phyloP scores from a whole-genome alignment of 495 filamentous ascomycete genomes.

The Hypoxylon subgilvum region DNA sequence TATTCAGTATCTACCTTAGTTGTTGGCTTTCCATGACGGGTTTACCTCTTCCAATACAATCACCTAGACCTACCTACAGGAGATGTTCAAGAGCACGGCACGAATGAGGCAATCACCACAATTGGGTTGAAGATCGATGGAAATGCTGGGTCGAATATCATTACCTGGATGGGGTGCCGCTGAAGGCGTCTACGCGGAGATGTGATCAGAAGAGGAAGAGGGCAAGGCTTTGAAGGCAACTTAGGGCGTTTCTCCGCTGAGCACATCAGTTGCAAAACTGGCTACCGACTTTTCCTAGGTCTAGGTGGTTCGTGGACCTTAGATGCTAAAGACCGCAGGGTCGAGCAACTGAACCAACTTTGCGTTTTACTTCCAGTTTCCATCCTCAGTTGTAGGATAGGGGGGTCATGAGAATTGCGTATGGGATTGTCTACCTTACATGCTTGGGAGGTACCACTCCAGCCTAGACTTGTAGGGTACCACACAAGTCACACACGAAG shows the following conservation, averaged over 20 bases:
- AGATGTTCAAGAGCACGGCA: neutral
- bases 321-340: conserved; percentile 22
- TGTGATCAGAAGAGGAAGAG: conserved; percentile 9
- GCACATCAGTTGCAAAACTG: conserved; percentile 10
- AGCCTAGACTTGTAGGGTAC: neutral
- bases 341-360: conserved; percentile 15
- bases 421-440: neutral
- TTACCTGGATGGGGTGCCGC: conserved; percentile 12
- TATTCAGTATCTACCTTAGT: conserved; percentile 29
- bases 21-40: conserved; percentile 19
- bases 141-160: conserved; percentile 14
- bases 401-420: neutral
- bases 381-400: conserved; percentile 1
- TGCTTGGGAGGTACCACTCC: no score
- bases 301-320: conserved; percentile 19
- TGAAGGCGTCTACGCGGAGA: conserved; percentile 10
- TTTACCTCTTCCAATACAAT: conserved; percentile 12
- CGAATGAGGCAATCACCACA: conserved; percentile 8
- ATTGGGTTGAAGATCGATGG: conserved; percentile 1
- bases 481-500: neutral
- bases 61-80: no score
- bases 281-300: neutral
- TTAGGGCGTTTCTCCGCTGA: conserved; percentile 6
- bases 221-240: conserved; percentile 7
- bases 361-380: conserved; percentile 9